These are phyloP conservation scores for Alternaria hordeiaustralica DNA, from an alignment of 2,329 filamentous ascomycete species.

Conservation along the genomic window DNA sequence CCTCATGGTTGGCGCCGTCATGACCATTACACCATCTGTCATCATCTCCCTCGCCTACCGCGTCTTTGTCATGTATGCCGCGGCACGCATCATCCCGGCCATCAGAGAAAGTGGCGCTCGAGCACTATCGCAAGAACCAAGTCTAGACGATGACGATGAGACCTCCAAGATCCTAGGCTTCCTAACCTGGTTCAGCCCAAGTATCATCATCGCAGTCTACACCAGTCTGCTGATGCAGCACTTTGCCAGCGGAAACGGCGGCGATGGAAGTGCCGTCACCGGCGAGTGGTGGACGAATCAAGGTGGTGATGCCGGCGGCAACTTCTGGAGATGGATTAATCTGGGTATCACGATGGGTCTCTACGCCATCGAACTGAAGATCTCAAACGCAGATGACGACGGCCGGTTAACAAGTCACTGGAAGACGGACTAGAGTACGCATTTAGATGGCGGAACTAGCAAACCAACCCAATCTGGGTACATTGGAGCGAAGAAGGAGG, in stretches of 20 bases:
- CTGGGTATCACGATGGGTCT: conserved; percentile 85
- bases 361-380: conserved; percentile 88
- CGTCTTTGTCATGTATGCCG: conserved; percentile 92
- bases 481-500: background rate
- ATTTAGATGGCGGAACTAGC: background rate
- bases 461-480: background rate
- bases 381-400: conserved; percentile 83
- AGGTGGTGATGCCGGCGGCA: conserved; percentile 81
- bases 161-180: conserved; percentile 81
- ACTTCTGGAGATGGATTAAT: conserved; percentile 93
- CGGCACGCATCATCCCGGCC: conserved; percentile 93
- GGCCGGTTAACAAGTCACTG: conserved; percentile 77
- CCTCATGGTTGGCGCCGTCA: conserved; percentile 88
- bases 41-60: conserved; percentile 95
- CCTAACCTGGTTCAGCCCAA: conserved; percentile 92
- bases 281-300: conserved; percentile 84
- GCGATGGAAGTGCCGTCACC: conserved; percentile 50
- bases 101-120: conserved; percentile 85
- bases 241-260: conserved; percentile 72
- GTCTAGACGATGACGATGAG: conserved; percentile 82
- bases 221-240: conserved; percentile 95
- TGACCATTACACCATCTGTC: conserved; percentile 93
- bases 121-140: conserved; percentile 82
- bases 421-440: conserved; percentile 77
- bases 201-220: conserved; percentile 93